Evolutionary conservation across 257 asterid species (phyloP), one percentile per base, ranked within the genome.

Genomic region (Solanum chaucha): DNA sequence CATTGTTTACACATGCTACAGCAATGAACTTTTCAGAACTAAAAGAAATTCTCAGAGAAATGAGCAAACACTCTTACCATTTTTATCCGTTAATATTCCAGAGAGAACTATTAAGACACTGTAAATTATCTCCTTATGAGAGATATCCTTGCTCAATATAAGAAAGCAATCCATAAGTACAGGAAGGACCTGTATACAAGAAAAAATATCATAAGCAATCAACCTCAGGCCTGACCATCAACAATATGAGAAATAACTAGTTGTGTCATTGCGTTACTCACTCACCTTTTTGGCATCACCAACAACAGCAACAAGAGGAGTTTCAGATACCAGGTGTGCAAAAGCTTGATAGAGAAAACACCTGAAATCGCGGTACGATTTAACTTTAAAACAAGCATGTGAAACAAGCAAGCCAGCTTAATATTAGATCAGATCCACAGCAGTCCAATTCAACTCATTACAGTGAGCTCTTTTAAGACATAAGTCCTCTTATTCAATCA

Each of bases 221-320:
- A 86, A 78, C 36, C 70, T 77, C 26, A 20, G 38, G 75, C 58
- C 82, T 10, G 48, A 73, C 20, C 35, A 32, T 35, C 58, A 59
- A 10, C 32, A 80, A 46, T 19, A 48, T 10, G 35, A 30, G 70
- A 28, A 48, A 15, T n/a, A 81, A 28, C 34, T 48, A 30, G 28
- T 48, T 51, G 22, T 40, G 70, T 81, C 85, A 51, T 48, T 81
- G 46, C 1, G 13, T 40, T 19, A 2, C 70, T 35, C 38, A 59
- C 95, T 88, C 82, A 95, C 99, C 98, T 91, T 93, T 88, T 91
- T 92, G 91, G 98, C 94, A 83, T 95, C 98, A 78, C 93, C 90
- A 90, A 97, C 67, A 88, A 96, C 87, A 89, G 96, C 99, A 68
- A 90, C 87, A 86, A 92, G 88, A 26, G 99, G 99, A 90, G 98